Base-by-base conservation (phyloP, 768 basidiomycete species). In the Xerocomellus chrysenteron region DNA sequence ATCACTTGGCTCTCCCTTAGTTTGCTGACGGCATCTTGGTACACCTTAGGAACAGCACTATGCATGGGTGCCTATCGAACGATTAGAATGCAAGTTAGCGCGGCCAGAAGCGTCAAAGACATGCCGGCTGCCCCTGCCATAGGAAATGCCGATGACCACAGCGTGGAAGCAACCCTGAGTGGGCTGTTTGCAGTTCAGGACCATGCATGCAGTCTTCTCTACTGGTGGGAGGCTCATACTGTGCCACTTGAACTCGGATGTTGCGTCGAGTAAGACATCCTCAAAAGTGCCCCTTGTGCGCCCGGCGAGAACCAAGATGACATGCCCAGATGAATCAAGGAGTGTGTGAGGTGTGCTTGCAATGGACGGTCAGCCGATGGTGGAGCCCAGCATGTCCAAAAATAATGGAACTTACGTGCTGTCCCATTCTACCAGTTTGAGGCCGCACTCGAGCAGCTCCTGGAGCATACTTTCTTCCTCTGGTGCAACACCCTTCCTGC, bases 351-450 rank as follows among this genome's bases (percentile, higher is more conserved):
- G 41, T 0, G 11, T 42, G 17, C 50, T 50, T 30, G 5, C 8
- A 6, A 9, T 9, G 4, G 2, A 21, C 2, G 21, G 21, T 21
- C 4, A 17, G 11, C 9, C 30, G 2, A 4, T 13, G 14, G 5
- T 5, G 13, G 6, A 13, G 2, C 16, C 26, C 26, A 28, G 26
- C 26, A 21, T 28, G 26, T 28, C 26, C 3, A 28, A 28, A 5
- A 28, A 28, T 28, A 28, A 3, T 8, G 7, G 17, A 6, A 44
- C 57, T 55, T 4, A 55, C 57, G 7, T 13, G 5, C 57, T 49
- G 6, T 58, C 47, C 53, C 57, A 58, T 3, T 47, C 5, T 1
- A 58, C 5, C 4, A 58, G 33, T 4, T 7, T 10, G 8, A 17
- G 32, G 1, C 54, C 33, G 1, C 3, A 3, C 9, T 35, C 1